phyloP scores from a whole-genome alignment of 768 basidiomycete genomes.

The Dentipellis sp. region DNA sequence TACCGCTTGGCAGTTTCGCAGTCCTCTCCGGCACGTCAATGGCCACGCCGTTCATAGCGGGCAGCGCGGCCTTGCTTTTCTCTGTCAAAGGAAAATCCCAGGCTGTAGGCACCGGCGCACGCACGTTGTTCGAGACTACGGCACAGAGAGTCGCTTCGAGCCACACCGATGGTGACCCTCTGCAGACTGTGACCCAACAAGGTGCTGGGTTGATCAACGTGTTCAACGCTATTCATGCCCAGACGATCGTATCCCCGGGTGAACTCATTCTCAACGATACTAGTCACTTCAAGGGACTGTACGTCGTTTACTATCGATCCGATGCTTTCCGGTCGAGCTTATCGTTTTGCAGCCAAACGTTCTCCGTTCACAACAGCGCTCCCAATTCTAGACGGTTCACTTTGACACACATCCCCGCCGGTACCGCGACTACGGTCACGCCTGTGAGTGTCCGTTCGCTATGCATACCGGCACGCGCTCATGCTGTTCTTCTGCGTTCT shows the following conservation, averaged over 20 bases:
- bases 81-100: neutral
- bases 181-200: constrained; percentile 43
- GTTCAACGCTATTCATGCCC: constrained; percentile 45
- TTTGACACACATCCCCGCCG: constrained; percentile 47
- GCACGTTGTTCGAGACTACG: neutral
- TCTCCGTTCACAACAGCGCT: constrained; percentile 44
- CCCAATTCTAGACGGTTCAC: constrained; percentile 32
- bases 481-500: neutral
- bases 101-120: neutral
- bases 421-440: constrained; percentile 39
- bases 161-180: constrained; percentile 37
- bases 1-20: constrained; percentile 29
- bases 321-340: neutral
- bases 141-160: neutral
- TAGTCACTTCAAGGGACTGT: constrained; percentile 38
- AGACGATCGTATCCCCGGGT: constrained; percentile 42
- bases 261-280: constrained; percentile 62
- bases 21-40: constrained; percentile 36
- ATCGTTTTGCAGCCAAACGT: constrained; percentile 29
- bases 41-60: constrained; percentile 20
- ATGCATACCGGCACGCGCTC: neutral
- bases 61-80: constrained; percentile 5
- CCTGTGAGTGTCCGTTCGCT: constrained; percentile 21
- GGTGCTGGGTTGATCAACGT: constrained; percentile 43
- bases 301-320: constrained; percentile 13